phyloP scores from a whole-genome alignment of 495 filamentous ascomycete genomes.

The Amniculicola lignicola region DNA sequence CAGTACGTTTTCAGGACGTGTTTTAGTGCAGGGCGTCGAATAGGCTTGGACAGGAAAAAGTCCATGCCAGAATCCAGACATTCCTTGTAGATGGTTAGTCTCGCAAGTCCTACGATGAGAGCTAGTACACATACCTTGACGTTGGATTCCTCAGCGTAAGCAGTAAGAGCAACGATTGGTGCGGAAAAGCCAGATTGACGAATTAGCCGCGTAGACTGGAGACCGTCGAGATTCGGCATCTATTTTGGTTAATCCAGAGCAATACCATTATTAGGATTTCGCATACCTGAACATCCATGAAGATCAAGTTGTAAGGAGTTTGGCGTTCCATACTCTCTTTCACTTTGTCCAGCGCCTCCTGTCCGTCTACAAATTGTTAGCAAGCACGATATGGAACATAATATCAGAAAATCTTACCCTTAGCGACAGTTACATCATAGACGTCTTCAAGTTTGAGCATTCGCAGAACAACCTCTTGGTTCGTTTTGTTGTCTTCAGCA shows the following conservation, averaged over 20 bases:
- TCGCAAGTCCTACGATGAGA: neutral
- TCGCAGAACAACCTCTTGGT: slow-evolving; percentile 84
- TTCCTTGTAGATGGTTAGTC: slow-evolving; percentile 20
- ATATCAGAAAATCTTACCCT: slow-evolving; percentile 4
- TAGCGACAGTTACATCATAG: slow-evolving; percentile 49
- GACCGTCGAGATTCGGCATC: slow-evolving; percentile 91
- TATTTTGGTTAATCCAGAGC: neutral
- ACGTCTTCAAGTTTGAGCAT: slow-evolving; percentile 70
- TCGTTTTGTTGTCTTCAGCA: slow-evolving; percentile 92
- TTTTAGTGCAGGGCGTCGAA: slow-evolving; percentile 76
- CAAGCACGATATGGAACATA: neutral
- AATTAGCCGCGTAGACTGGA: slow-evolving; percentile 84
- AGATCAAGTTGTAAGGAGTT: slow-evolving; percentile 75
- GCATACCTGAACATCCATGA: slow-evolving; percentile 72
- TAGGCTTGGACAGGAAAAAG: slow-evolving; percentile 67
- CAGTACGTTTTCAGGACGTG: slow-evolving; percentile 72
- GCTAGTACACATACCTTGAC: slow-evolving; percentile 50
- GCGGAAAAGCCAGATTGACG: slow-evolving; percentile 80
- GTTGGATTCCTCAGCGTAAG: slow-evolving; percentile 87
- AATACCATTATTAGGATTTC: neutral
- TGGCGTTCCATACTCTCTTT: slow-evolving; percentile 73
- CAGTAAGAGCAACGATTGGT: slow-evolving; percentile 87
- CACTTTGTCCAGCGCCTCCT: slow-evolving; percentile 83
- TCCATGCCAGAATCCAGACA: slow-evolving; percentile 50
- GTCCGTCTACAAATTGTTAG: slow-evolving; percentile 56